Evolutionary conservation across 139 green algal species (phyloP), one percentile per base, ranked within the genome.

Genomic region (Chlorokybus atmophyticus): DNA sequence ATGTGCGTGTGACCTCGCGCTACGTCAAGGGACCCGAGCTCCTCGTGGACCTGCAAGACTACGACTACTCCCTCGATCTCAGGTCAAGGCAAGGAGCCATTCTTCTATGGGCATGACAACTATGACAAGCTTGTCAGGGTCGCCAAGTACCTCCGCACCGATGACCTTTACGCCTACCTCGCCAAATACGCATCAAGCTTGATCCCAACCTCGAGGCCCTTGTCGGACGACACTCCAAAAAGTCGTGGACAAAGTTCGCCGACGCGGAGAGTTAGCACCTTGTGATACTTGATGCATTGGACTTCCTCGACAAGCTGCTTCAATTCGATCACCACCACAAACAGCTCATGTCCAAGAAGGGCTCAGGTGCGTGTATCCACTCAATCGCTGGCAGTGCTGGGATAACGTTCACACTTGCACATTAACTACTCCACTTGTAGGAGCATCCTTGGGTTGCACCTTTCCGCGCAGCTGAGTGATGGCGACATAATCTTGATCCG

Each of bases 121-220:
- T 93, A 95, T 62, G 90, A 97, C 64, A 88, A 99, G 78, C 77
- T 99, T 30, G 92, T 94, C 38, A 97, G 96, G 74, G 97, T 98
- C 58, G 87, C 86, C 59, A 89, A 85, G 76, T 88, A 97, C 41
- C 81, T 98, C 65, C 90, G 91, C 51, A 98, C 85, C 0, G 86
- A 95, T 23, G 75, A 81, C 28, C 73, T 95, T 55, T 83, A 86
- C 52, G 63, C 70, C 3, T 95, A 95, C 67, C 75, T 96, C 27
- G 76, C 76, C 50, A 97, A 95, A 81, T 99, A 97, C 85, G 87
- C 25, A 85, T 98, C 28, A 83, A 94, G 55, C 73, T 96, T 50
- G 91, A 98, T 67, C 78, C 91, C 14, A 83, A 95, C 66, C 82
- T 97, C 30, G 89, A 95, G 57, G 70, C 70, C 3, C 41, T 76